A percentile compares a stretch with the other conserved stretches of the same genome.
These are phyloP conservation scores for Sarcodon sp. DNA, from an alignment of 768 basidiomycete species.

Conservation along the genomic window DNA sequence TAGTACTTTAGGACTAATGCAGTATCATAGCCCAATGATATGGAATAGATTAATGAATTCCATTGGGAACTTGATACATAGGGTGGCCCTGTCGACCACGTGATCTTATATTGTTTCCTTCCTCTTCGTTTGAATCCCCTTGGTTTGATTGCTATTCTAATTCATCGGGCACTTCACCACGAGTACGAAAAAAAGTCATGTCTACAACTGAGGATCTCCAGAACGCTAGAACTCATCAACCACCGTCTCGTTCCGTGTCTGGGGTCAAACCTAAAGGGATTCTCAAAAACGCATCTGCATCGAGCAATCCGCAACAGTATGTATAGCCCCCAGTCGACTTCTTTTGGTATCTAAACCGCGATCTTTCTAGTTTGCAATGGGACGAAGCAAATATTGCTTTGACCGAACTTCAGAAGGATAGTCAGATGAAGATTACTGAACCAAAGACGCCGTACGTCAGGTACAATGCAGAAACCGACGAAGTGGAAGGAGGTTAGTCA, in stretches of 20 bases:
- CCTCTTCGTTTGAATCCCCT: background rate
- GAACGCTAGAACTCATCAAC: slow-evolving; percentile 19
- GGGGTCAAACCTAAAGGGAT: slow-evolving; percentile 76
- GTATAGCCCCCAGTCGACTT: slow-evolving; percentile 11
- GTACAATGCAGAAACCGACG: slow-evolving; percentile 80
- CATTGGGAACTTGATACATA: no score
- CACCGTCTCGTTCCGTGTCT: slow-evolving; percentile 38
- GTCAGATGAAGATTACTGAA: slow-evolving; percentile 96
- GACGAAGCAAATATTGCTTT: slow-evolving; percentile 89
- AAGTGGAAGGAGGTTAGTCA: slow-evolving; percentile 64
- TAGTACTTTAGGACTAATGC: no score
- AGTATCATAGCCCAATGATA: no score
- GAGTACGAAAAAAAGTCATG: background rate
- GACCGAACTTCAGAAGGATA: slow-evolving; percentile 91
- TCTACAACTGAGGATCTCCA: slow-evolving; percentile 3
- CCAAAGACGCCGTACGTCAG: slow-evolving; percentile 95
- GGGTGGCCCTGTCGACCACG: background rate
- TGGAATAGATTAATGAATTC: no score
- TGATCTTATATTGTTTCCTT: background rate
- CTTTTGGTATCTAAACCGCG: background rate
- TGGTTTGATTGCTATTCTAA: no score
- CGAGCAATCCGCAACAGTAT: slow-evolving; percentile 34
- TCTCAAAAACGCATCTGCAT: slow-evolving; percentile 62
- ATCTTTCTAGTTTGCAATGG: slow-evolving; percentile 62
- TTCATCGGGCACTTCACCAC: no score